These are phyloP conservation scores for Amanita brunnescens DNA, from an alignment of 768 basidiomycete species.

Conservation along the genomic window DNA sequence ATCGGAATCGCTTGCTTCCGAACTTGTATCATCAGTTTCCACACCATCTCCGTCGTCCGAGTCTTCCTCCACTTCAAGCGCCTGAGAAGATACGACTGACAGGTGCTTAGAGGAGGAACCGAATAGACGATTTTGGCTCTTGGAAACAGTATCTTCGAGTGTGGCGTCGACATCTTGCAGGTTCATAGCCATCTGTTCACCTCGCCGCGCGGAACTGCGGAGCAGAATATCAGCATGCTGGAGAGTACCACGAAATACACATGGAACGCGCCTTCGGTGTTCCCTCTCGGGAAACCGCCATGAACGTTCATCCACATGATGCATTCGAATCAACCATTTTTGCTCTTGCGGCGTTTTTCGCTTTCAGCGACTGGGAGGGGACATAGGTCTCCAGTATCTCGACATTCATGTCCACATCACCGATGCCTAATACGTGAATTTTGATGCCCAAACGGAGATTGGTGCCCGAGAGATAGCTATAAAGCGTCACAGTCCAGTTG, in stretches of 20 bases:
- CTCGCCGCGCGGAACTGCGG: constrained; percentile 77
- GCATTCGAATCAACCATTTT: constrained; percentile 87
- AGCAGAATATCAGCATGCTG: not conserved
- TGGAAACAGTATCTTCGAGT: constrained; percentile 74
- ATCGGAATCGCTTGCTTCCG: constrained; percentile 8
- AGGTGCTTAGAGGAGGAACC: constrained; percentile 73
- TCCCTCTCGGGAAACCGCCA: constrained; percentile 81
- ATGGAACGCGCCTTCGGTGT: constrained; percentile 43
- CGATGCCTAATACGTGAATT: constrained; percentile 92
- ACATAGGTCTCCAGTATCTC: constrained; percentile 82
- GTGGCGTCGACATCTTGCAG: constrained; percentile 81
- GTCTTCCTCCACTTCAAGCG: constrained; percentile 22
- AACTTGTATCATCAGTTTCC: constrained; percentile 16
- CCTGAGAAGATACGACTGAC: constrained; percentile 30
- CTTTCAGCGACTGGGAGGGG: constrained; percentile 86
- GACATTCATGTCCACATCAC: constrained; percentile 72
- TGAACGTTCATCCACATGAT: constrained; percentile 97
- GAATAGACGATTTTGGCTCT: constrained; percentile 76
- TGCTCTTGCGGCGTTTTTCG: constrained; percentile 87
- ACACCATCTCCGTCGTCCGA: constrained; percentile 23
- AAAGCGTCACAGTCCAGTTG: constrained; percentile 88
- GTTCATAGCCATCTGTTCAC: constrained; percentile 96
- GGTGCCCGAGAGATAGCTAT: constrained; percentile 91
- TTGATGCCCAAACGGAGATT: constrained; percentile 68
- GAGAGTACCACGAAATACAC: not conserved